phyloP scores from a whole-genome alignment of 2,329 filamentous ascomycete species.

The Ophiostoma piceae region DNA sequence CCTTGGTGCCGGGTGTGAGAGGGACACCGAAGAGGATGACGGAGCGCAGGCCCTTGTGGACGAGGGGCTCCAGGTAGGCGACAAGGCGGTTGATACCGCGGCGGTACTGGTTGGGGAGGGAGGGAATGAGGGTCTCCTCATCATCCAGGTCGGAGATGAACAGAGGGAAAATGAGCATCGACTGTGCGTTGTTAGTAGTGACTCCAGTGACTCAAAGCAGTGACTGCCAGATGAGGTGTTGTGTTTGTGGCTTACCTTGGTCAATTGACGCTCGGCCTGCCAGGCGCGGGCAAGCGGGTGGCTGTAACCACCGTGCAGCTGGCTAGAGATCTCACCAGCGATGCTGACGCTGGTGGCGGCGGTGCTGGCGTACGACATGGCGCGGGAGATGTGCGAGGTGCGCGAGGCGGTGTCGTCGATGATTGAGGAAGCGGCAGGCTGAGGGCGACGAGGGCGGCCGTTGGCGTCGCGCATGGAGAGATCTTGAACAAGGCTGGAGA shows the following conservation, averaged over 20 bases:
- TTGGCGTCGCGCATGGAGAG: conserved; percentile 54
- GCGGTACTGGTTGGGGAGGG: conserved; percentile 83
- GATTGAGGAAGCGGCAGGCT: conserved; percentile 50
- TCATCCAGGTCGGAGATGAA: conserved; percentile 94
- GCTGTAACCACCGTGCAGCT: conserved; percentile 76
- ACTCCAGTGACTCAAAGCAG: not conserved
- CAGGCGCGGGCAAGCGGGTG: conserved; percentile 74
- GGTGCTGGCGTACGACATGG: conserved; percentile 62
- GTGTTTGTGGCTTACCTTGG: conserved; percentile 59
- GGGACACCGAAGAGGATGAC: conserved; percentile 97
- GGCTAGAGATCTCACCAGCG: conserved; percentile 70
- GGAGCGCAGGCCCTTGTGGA: conserved; percentile 83
- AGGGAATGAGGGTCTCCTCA: conserved; percentile 84
- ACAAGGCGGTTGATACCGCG: conserved; percentile 82
- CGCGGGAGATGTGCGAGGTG: conserved; percentile 56
- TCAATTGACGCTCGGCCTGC: conserved; percentile 80
- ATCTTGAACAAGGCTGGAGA: conserved; percentile 63
- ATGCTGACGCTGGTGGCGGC: conserved; percentile 65
- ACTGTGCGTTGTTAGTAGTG: conserved; percentile 46
- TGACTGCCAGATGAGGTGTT: not conserved
- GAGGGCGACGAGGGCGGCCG: conserved; percentile 43
- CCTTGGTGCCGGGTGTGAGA: conserved; percentile 72
- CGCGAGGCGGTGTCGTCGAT: conserved; percentile 56
- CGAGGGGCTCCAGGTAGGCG: conserved; percentile 76
- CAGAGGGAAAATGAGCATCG: conserved; percentile 96